Conservation (phyloP, 2,329 filamentous ascomycete genomes). For the Elsinoe australis region DNA sequence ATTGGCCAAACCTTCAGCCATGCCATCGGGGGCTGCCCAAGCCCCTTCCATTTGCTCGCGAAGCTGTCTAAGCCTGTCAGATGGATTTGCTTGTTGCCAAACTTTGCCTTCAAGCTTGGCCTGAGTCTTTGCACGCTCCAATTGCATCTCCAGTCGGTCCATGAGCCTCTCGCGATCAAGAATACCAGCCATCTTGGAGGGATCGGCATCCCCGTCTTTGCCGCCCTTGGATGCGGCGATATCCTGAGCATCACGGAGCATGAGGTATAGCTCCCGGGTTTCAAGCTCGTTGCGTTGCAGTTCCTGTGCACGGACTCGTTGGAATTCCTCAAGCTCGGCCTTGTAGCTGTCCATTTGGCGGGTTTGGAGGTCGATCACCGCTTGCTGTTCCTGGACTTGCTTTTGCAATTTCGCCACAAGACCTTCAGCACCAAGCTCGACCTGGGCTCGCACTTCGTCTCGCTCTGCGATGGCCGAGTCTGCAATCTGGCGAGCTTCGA, state of each 20-base stretch:
- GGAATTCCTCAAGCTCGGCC: constrained; percentile 78
- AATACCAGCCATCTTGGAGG: constrained; percentile 79
- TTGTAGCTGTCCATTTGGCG: constrained; percentile 83
- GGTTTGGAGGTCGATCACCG: constrained; percentile 80
- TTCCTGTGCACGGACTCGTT: constrained; percentile 79
- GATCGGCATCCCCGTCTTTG: constrained; percentile 54
- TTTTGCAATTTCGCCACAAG: constrained; percentile 87
- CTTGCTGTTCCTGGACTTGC: constrained; percentile 85
- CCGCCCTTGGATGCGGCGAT: constrained; percentile 69
- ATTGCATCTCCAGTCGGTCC: constrained; percentile 87
- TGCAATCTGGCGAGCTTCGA: constrained; percentile 84
- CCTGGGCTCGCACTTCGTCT: constrained; percentile 82
- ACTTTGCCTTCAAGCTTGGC: constrained; percentile 92
- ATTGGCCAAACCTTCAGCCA: constrained; percentile 38
- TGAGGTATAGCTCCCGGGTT: constrained; percentile 91
- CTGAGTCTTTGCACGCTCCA: constrained; percentile 94
- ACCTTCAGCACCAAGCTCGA: constrained; percentile 88
- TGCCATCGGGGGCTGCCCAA: constrained; percentile 33
- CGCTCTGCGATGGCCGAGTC: constrained; percentile 94
- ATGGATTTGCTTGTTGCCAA: constrained; percentile 78
- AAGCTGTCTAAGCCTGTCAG: constrained; percentile 82
- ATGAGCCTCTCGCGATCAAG: constrained; percentile 87
- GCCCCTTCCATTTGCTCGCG: constrained; percentile 86
- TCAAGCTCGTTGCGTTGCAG: constrained; percentile 92
- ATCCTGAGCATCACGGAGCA: constrained; percentile 95